Conservation (phyloP, 2,329 filamentous ascomycete genomes). For the Hypoxylon sp. region DNA sequence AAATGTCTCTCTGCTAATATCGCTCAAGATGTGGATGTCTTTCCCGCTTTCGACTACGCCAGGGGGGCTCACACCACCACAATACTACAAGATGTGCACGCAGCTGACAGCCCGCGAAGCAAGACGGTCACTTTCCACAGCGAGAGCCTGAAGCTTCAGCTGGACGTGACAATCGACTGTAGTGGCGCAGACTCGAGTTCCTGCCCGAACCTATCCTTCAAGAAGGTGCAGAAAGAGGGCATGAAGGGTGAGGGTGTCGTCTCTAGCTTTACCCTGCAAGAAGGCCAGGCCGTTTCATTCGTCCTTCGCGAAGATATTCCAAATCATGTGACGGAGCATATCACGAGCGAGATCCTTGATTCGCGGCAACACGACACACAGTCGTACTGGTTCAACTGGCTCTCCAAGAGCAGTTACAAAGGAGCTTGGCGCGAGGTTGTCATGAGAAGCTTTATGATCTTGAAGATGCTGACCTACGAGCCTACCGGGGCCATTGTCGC, state of each 20-base stretch:
- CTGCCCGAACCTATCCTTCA: conserved; percentile 63
- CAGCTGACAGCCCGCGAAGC: conserved; percentile 53
- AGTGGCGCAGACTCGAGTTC: conserved; percentile 56
- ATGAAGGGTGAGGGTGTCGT: conserved; percentile 70
- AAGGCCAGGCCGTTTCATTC: conserved; percentile 75
- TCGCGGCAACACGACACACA: conserved; percentile 73
- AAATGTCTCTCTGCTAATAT: conserved; percentile 13
- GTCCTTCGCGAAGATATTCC: conserved; percentile 69
- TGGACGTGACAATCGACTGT: conserved; percentile 72
- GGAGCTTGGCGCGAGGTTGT: conserved; percentile 78
- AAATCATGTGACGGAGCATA: conserved; percentile 63
- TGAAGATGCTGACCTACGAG: conserved; percentile 81
- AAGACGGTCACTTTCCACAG: conserved; percentile 71
- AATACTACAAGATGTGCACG: conserved; percentile 56
- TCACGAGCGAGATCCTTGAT: conserved; percentile 66
- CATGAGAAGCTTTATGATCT: conserved; percentile 72
- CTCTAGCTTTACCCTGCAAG: conserved; percentile 64
- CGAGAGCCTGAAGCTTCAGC: conserved; percentile 65
- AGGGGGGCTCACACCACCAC: conserved; percentile 67
- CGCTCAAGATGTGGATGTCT: conserved; percentile 68
- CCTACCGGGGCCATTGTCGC: conserved; percentile 81
- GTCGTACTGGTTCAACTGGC: conserved; percentile 77
- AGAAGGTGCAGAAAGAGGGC: conserved; percentile 58
- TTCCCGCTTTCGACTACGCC: conserved; percentile 77
- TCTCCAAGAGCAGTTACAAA: conserved; percentile 72